Evolutionary conservation across 2,329 filamentous ascomycete genomes (phyloP), one percentile per base, ranked within the genome.

Genomic region (Cytospora piceicola): DNA sequence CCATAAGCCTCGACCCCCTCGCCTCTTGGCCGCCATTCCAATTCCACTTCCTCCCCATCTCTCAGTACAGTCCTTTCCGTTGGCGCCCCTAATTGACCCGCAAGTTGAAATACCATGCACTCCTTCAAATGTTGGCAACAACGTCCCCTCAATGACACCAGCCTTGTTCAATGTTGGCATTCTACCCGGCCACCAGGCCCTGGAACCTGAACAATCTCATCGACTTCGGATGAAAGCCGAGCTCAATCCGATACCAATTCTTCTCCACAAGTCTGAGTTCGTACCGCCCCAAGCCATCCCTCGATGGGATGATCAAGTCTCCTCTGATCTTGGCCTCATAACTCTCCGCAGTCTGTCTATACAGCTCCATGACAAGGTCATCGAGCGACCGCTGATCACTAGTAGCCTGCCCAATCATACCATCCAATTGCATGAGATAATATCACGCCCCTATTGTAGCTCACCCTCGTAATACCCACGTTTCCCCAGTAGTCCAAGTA

Each of bases 91-190:
- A 65, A 24, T 7, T 55, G 39, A 20, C 67, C 65, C 17, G 49
- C 65, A 11, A 67, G 65, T 17, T 22, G 27, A 61, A 58, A 69
- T 17, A 65, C 57, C 58, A 51, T 57, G 24, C 53, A 67, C 1
- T 53, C 55, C n/a, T n/a, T n/a, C n/a, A n/a, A n/a, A n/a, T n/a
- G n/a, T n/a, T 60, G 9, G 63, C 55, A 36, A 67, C 56, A 51
- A 57, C 11, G 34, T 69, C 67, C 9, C 67, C 17, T 67, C 65
- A 24, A 34, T 58, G 4, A 69, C 49, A 1, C 67, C 67, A 24
- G 65, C 65, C 61, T 61, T 53, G 49, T n/a, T n/a, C n/a, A n/a
- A n/a, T n/a, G n/a, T 69, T 58, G 4, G 67, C 67, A 9, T 63
- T 57, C 12, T 65, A 69, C 17, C 67, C 64, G 12, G 24, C 12